Evolutionary conservation across 345 rosid species (phyloP), one percentile per base, ranked within the genome.

Genomic region (Reutealis trisperma): DNA sequence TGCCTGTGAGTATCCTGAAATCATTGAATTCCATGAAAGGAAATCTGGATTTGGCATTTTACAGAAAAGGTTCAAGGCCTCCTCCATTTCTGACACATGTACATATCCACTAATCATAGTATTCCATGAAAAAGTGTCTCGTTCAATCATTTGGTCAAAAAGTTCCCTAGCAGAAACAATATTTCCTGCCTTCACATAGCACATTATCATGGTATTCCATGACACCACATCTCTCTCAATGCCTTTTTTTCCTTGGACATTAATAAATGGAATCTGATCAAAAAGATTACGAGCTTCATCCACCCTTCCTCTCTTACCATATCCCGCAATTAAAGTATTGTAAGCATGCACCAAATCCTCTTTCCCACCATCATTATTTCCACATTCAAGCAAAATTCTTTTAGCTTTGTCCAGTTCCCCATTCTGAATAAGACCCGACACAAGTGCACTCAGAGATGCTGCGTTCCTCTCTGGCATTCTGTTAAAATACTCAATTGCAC

Each of bases 151-250:
- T 72, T 85, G 82, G 78, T 86, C 92, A 71, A 88, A 91, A 55
- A 91, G 77, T 73, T 83, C 73, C 76, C 91, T 81, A 0, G 94
- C 94, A 71, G 90, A 81, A 30, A 74, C 70, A 16, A 85, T 73
- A 74, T 90, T 85, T 52, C 90, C 87, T 9, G 85, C 91, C 79
- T 85, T 91, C 58, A 86, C 85, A 47, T 88, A 90, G 16, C 88
- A 83, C 89, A 88, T 90, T 69, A 90, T 87, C 92, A 91, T 91
- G 1, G 94, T 85, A 72, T 91, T 91, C 96, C 96, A 91, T 0
- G 96, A 88, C 19, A 91, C 91, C 18, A 81, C 21, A 74, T 87
- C 84, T 72, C 87, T 89, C 69, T 66, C 76, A 15, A 90, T 75
- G 22, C 68, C 22, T n/a, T 52, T 77, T 6, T 70, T 71, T 72